These are phyloP conservation scores for Ophiosphaerella korrae DNA, from an alignment of 2,329 filamentous ascomycete species.

Conservation along the genomic window DNA sequence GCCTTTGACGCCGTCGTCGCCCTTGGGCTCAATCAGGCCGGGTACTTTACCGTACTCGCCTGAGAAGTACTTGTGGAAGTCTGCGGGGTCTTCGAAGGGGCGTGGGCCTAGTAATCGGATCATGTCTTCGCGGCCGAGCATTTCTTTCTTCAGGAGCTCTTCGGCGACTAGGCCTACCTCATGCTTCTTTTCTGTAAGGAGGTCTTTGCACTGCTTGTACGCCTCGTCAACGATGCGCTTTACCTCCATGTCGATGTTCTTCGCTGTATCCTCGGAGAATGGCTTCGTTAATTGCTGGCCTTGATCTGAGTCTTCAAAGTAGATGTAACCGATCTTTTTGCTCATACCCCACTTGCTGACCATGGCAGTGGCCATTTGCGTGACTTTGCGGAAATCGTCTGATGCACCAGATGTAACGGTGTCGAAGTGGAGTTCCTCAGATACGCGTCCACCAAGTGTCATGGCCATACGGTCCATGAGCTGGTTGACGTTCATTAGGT, in stretches of 20 bases:
- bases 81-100: slow-evolving; percentile 81
- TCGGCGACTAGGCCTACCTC: slow-evolving; percentile 91
- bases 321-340: slow-evolving; percentile 86
- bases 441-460: slow-evolving; percentile 94
- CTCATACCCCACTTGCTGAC: slow-evolving; percentile 99
- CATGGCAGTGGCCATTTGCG: slow-evolving; percentile 93
- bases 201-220: slow-evolving; percentile 84
- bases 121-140: slow-evolving; percentile 89
- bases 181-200: slow-evolving; percentile 82
- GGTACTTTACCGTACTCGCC: slow-evolving; percentile 45
- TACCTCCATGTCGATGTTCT: slow-evolving; percentile 90
- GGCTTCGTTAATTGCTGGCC: slow-evolving; percentile 87
- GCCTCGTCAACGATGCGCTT: slow-evolving; percentile 89
- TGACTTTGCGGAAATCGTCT: slow-evolving; percentile 99
- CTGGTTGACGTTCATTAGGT: slow-evolving; percentile 94
- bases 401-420: slow-evolving; percentile 94
- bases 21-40: slow-evolving; percentile 39
- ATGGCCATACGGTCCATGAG: slow-evolving; percentile 99
- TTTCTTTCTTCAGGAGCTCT: slow-evolving; percentile 89
- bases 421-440: slow-evolving; percentile 94
- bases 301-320: slow-evolving; percentile 80
- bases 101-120: slow-evolving; percentile 83
- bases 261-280: slow-evolving; percentile 91
- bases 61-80: slow-evolving; percentile 92
- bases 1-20: slow-evolving; percentile 40